Evolutionary conservation across 306 rosid species (phyloP).

Genomic region (Pterocarpus santalinus): DNA sequence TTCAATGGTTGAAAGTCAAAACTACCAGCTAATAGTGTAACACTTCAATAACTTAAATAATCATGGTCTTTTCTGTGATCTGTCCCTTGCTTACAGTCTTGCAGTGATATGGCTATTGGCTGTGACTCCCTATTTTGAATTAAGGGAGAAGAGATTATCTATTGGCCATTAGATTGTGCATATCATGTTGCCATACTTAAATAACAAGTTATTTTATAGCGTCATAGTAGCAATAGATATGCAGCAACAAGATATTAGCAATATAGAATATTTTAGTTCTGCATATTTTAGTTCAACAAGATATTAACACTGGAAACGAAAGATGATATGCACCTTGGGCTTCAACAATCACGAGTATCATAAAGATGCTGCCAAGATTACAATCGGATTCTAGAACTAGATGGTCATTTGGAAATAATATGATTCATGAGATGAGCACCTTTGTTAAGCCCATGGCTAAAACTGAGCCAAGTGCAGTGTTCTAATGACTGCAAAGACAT

Average conservation of each 20-base stretch:
- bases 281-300: neutral
- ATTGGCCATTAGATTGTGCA: neutral
- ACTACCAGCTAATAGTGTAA: slow-evolving; percentile 4
- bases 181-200: neutral
- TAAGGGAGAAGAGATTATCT: slow-evolving; percentile 10
- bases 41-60: slow-evolving; percentile 40
- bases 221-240: neutral
- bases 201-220: neutral
- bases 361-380: neutral
- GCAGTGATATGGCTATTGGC: slow-evolving; percentile 26
- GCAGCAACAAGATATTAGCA: too few relatives aligned
- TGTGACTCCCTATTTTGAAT: slow-evolving; percentile 22
- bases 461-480: neutral
- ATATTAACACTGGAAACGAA: too few relatives aligned
- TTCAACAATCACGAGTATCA: neutral
- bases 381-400: neutral
- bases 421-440: neutral
- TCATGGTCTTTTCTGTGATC: slow-evolving; percentile 36
- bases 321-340: neutral
- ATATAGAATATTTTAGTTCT: neutral
- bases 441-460: neutral
- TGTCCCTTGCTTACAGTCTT: slow-evolving; percentile 32
- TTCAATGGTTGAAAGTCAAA: slow-evolving; percentile 64
- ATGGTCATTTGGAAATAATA: neutral
- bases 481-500: neutral